Evolutionary conservation across 2,329 filamentous ascomycete genomes (phyloP).

Genomic region (Thelonectria discophora): DNA sequence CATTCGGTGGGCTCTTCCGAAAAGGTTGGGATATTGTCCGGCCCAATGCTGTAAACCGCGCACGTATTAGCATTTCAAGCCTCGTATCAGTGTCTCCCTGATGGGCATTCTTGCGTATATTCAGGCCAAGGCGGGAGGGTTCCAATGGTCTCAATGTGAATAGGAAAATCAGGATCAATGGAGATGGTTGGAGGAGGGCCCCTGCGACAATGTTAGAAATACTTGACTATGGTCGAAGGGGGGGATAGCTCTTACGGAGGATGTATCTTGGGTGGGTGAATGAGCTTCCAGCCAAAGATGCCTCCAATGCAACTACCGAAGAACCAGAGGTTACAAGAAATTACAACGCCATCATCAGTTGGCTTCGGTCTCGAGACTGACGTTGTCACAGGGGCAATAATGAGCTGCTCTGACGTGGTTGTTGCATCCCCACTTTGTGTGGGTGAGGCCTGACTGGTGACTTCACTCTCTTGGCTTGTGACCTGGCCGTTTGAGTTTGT

Average conservation of each 20-base stretch:
- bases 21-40: slow-evolving; percentile 7
- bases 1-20: slow-evolving; percentile 9
- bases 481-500: too few relatives aligned
- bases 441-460: too few relatives aligned
- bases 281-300: slow-evolving; percentile 6
- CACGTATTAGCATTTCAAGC: neutral
- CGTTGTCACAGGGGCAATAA: slow-evolving; percentile 7
- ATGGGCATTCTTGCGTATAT: too few relatives aligned
- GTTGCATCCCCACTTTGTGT: neutral
- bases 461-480: too few relatives aligned
- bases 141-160: slow-evolving; percentile 6
- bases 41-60: slow-evolving; percentile 1
- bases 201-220: slow-evolving; percentile 1
- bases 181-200: slow-evolving; percentile 7
- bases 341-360: slow-evolving; percentile 3
- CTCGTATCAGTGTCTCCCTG: too few relatives aligned
- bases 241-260: slow-evolving; percentile 7
- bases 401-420: neutral
- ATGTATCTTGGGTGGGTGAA: slow-evolving; percentile 5
- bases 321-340: slow-evolving; percentile 14
- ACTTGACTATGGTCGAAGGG: too few relatives aligned
- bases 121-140: too few relatives aligned
- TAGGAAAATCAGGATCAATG: neutral
- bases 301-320: slow-evolving; percentile 6
- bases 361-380: slow-evolving; percentile 3